phyloP scores from a whole-genome alignment of 192 early-diverging fungal genomes.

The Paraglomus brasilianum region DNA sequence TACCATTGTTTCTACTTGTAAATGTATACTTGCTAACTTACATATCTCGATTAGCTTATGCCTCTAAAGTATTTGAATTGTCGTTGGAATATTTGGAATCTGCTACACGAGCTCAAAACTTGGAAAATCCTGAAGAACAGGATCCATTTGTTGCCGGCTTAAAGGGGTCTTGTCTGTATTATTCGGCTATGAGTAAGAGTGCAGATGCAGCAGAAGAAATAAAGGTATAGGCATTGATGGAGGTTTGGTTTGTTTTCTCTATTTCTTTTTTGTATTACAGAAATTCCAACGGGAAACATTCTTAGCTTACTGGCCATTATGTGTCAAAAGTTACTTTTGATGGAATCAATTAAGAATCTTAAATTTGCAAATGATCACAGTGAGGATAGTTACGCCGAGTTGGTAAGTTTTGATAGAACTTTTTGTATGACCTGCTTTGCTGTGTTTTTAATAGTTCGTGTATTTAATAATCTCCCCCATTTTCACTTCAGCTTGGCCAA shows the following conservation, averaged over 20 bases:
- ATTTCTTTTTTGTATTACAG: conserved; percentile 3
- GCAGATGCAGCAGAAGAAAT: not conserved
- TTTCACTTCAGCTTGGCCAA: conserved; percentile 39
- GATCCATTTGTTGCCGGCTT: not conserved
- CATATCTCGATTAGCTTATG: too few species aligned
- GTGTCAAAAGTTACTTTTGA: not conserved
- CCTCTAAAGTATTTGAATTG: not conserved
- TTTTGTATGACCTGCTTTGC: too few species aligned
- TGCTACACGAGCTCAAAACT: not conserved
- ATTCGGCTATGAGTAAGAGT: not conserved
- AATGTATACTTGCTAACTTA: too few species aligned
- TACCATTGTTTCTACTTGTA: too few species aligned
- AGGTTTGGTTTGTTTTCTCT: not conserved
- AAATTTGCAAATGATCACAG: not conserved
- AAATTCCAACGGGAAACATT: not conserved
- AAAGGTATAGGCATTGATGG: conserved; percentile 1
- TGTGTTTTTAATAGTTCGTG: too few species aligned
- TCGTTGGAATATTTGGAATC: not conserved
- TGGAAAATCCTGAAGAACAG: not conserved
- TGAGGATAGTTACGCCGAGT: not conserved
- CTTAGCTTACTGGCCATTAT: not conserved
- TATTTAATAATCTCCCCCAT: not conserved
- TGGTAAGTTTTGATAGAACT: not conserved
- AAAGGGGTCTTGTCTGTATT: not conserved
- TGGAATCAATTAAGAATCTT: not conserved